Base-by-base conservation (phyloP, 2,329 filamentous ascomycete genomes). In the Botryotinia narcissicola region DNA sequence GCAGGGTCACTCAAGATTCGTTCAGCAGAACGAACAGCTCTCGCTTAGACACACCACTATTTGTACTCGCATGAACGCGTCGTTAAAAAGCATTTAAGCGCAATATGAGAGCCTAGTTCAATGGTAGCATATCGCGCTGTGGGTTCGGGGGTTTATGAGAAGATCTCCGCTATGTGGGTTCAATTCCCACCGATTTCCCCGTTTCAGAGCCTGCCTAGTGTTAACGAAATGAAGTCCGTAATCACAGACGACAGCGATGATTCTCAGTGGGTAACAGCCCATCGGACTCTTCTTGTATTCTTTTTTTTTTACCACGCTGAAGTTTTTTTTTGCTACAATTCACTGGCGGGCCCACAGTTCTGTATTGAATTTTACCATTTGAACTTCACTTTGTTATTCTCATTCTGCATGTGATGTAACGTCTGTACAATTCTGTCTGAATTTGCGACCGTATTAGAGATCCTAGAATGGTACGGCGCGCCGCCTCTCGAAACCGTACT, bases 221-320 rank as follows among this genome's bases (percentile, higher is more conserved):
- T 7, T 51, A n/a, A 51, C 12, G 48, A 51, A n/a, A 51, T 51
- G 10, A n/a, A 51, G 10, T 51, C 4, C 10, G 48, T 51, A n/a
- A 51, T 51, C 48, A 51, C 25, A 14, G 10, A 51, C 0, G 25
- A 14, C 25, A 14, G 25, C 4, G 10, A n/a, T 51, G 25, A 12
- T n/a, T 14, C 25, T n/a, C 4, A 14, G 10, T 51, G 10, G 10
- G 25, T 51, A 14, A 6, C 1, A 2, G 48, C n/a, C 22, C 25
- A 14, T 51, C 4, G 4, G 22, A 14, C 0, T 25, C 25, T 25
- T 12, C 22, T n/a, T 14, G 10, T 12, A 51, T 51, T 10, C 0
- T 51, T 51, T 3, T 51, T 51, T 51, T 51, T 1, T n/a, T n/a
- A n/a, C 12, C 0, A 10, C 14, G 0, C 5, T n/a, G 1, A n/a